Evolutionary conservation across 1,284 basidiomycete species (phyloP).

Genomic region (Rhizopogon parksii): DNA sequence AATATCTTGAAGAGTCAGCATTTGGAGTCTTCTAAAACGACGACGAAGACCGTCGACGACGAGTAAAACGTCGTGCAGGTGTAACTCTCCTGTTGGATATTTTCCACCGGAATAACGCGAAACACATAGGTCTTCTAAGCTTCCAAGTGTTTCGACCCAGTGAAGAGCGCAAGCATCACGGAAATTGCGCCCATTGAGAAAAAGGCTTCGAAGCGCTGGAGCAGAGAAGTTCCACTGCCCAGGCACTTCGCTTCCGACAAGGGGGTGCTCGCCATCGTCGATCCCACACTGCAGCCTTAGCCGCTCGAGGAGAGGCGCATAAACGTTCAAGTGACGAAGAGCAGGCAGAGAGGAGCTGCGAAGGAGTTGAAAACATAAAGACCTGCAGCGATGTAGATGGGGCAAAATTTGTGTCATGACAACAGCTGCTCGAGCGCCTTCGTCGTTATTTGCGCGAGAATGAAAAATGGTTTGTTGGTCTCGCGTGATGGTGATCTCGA

Average conservation of each 20-base stretch:
- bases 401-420: slow-evolving; percentile 1
- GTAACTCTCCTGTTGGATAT: background rate
- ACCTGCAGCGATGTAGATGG: slow-evolving; percentile 6
- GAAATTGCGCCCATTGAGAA: slow-evolving; percentile 8
- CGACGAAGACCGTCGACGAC: background rate
- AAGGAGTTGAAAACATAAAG: slow-evolving; percentile 1
- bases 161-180: slow-evolving; percentile 16
- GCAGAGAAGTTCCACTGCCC: slow-evolving; percentile 2
- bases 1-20: slow-evolving; percentile 1
- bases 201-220: slow-evolving; percentile 1
- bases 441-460: background rate
- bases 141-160: slow-evolving; percentile 8
- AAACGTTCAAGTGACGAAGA: background rate
- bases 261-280: slow-evolving; percentile 5
- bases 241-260: background rate
- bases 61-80: background rate
- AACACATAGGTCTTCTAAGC: background rate
- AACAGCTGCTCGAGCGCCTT: background rate
- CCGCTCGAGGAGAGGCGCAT: slow-evolving; percentile 1
- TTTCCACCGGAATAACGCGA: background rate
- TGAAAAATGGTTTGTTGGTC: background rate
- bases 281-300: slow-evolving; percentile 4
- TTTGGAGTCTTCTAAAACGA: background rate
- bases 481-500: slow-evolving; percentile 2
- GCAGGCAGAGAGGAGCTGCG: slow-evolving; percentile 5